Evolutionary conservation across 768 basidiomycete species (phyloP), one percentile per base, ranked within the genome.

Genomic region (Tephrocybe sp.): DNA sequence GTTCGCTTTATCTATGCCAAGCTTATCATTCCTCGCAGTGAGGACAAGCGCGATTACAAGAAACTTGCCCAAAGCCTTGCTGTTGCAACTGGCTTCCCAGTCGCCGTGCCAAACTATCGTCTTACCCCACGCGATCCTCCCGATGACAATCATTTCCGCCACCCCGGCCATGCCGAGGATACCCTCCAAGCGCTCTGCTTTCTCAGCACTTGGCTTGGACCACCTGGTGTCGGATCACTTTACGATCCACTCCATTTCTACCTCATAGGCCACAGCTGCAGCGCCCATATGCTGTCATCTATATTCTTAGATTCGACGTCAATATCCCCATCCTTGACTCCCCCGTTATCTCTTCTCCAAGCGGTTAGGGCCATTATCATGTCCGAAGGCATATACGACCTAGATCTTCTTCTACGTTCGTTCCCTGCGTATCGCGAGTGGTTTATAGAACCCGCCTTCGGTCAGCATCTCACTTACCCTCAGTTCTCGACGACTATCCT

Each of bases 331-430:
- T 56, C 55, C 20, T 72, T 87, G 17, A 64, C 65, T 13, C 87
- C 85, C 0, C 65, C 71, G 39, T 59, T 60, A 11, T 45, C 48
- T 33, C 68, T 84, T 16, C 66, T 78, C 42, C 55, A 58, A 48
- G 71, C 77, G 40, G 76, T 78, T 16, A 73, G 73, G 46, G 85
- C 74, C 13, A 69, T 90, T 40, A 66, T 83, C 45, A 55, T 85
- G 58, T 84, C 90, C 1, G 89, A 88, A 65, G 91, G 91, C 30
- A 84, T 92, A 55, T 91, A 84, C 66, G 83, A 92, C 64, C 66
- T 90, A 53, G 85, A 87, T 64, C 58, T 73, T 4, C 75, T 92
- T 36, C 71, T 90, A 20, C 56, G 63, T 11, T 75, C 71, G 50
- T 90, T 89, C 68, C 88, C 89, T 1, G 22, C 39, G n/a, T 92